Evolutionary conservation across 768 basidiomycete genomes (phyloP), one percentile per base, ranked within the genome.

Genomic region (Tephrocybe sp.): DNA sequence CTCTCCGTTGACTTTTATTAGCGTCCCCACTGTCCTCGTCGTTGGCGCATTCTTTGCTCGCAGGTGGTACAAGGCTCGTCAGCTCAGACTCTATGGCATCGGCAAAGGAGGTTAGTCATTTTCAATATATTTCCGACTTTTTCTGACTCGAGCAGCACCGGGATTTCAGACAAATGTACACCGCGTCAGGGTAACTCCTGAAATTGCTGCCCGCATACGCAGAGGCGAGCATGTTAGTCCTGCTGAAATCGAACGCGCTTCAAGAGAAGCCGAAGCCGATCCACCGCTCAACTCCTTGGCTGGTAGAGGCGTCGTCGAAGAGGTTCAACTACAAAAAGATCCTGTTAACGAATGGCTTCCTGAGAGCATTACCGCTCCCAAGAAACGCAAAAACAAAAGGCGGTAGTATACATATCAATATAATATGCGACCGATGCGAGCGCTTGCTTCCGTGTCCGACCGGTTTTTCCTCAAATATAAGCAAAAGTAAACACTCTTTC

Each of bases 151-250:
- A 16, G n/a, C 26, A 79, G 79, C 80, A 1, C 73, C 74, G 2
- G 80, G 80, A 6, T 82, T 82, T 60, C 79, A 80, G 60, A 82
- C 80, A 0, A 74, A 71, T 45, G 79, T 82, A 32, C 68, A 69
- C 31, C 66, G 67, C 30, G 67, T 82, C 19, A 77, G 74, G 19
- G 69, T 82, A 44, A 77, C 80, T 2, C 78, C 80, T 3, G 79
- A 79, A 57, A 77, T 82, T 34, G 78, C 78, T 19, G 78, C 74
- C 4, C 76, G 80, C 11, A 65, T 82, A 25, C 62, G 73, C 39
- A 64, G 76, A 36, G 80, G 80, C 1, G 80, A 82, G 32, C 12
- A 5, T 34, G 32, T 34, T 16, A 34, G 32, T 15, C 32, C 32
- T 5, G 32, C 12, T 11, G 32, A 34, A 16, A 34, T 34, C 15